Base-by-base conservation (phyloP, 345 rosid species). In the Hypericum androsaemum region DNA sequence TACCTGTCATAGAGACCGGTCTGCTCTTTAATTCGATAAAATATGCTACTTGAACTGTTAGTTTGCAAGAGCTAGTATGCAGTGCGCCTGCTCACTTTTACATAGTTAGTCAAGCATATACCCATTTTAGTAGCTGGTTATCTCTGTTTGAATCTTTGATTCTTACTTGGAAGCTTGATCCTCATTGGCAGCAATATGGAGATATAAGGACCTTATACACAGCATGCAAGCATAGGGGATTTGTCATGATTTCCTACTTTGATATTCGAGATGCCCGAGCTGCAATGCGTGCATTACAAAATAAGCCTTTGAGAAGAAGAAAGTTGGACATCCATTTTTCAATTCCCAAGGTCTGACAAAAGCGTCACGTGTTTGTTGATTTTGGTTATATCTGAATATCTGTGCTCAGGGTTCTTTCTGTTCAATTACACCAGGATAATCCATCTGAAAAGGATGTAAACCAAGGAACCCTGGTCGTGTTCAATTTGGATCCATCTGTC, bases 261-360 rank as follows among this genome's bases (percentile, higher is more conserved):
- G 94, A 84, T 68, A 84, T 84, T 11, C 94, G 94, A 60, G 68
- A 80, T 63, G 87, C 94, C 22, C 76, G 86, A 74, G 77, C 77
- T 56, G 94, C 88, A 50, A 79, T 84, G 86, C 80, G 94, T 52
- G 70, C 76, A 0, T 67, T 84, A 60, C 86, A 79, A 63, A 72
- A 77, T 71, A 81, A 77, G 77, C 77, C 84, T 8, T 68, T 84
- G 8, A 69, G 80, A 14, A 66, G 83, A 54, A 84, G 94, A 65
- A 84, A 84, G 51, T 86, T 84, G 49, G 94, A 84, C 68, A 84
- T 84, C 58, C 94, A 84, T 65, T 84, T 79, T 74, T 84, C 94
- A 7, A 84, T 84, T 72, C 94, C 94, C 5, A 84, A 84, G 88
- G 94, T 81, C 65, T 47, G n/a, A 38, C 36, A 1, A 5, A 9